These are phyloP conservation scores for Grosmannia huntii DNA, from an alignment of 2,329 filamentous ascomycete species.

Conservation along the genomic window DNA sequence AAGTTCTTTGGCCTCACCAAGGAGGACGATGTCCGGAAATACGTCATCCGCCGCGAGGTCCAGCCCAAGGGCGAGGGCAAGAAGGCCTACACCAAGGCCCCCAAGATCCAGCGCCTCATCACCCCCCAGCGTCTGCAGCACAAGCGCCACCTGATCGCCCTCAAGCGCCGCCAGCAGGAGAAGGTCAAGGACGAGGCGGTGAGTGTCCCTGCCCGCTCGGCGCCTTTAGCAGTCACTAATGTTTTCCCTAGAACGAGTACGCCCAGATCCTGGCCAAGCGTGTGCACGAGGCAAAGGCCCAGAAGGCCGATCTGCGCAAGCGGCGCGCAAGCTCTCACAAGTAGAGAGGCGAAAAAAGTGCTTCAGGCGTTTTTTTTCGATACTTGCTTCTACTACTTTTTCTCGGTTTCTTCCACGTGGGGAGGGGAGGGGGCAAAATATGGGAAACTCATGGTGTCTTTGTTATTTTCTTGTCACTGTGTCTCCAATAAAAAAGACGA, in stretches of 20 bases:
- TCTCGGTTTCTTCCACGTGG: neutral
- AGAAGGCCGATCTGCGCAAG: constrained; percentile 92
- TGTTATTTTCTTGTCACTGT: constrained; percentile 3
- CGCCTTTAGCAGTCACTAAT: constrained; percentile 21
- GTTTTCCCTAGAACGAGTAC: constrained; percentile 72
- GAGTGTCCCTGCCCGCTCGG: constrained; percentile 30
- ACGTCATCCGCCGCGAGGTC: constrained; percentile 98
- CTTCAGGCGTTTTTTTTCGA: constrained; percentile 10
- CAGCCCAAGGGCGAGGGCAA: constrained; percentile 96
- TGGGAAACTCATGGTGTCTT: constrained; percentile 2
- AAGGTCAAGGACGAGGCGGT: constrained; percentile 98
- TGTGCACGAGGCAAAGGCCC: constrained; percentile 88
- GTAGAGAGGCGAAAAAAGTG: constrained; percentile 33
- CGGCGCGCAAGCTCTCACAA: constrained; percentile 91
- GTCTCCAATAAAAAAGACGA: constrained; percentile 2
- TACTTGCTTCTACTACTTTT: neutral
- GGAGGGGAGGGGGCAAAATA: neutral
- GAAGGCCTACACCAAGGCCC: constrained; percentile 98
- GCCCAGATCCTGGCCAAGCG: constrained; percentile 92
- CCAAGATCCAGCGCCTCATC: constrained; percentile 98
- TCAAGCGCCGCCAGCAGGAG: constrained; percentile 97
- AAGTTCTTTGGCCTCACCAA: constrained; percentile 99
- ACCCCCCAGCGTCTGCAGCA: constrained; percentile 99
- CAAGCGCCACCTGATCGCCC: constrained; percentile 95
- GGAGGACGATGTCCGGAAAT: constrained; percentile 99